Evolutionary conservation across 331 rosid species (phyloP), one percentile per base, ranked within the genome.

Genomic region (Acacia pycnantha): DNA sequence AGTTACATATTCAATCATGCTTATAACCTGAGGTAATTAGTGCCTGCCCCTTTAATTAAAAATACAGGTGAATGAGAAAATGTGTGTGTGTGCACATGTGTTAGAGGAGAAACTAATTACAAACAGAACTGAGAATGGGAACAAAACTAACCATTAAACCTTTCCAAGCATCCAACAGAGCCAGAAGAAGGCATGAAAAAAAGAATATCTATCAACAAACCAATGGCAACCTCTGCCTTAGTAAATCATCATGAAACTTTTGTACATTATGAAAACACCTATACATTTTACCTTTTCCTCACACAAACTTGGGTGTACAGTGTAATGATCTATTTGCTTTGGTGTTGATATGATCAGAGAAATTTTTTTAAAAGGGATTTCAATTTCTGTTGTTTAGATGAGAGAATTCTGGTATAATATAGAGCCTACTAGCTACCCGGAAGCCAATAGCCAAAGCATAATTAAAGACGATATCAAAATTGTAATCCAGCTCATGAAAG

Each of bases 391-490:
- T 6, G 29, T 24, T 29, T 56, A 43, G 40, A 74, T 24, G 22
- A 27, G 41, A 29, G 41, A 64, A 27, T 2, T 14, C n/a, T 14
- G 76, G 79, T 12, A 22, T 48, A 73, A 27, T 67, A 67, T 77
- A 27, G 62, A 73, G 58, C 48, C 37, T 18, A 75, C 89, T 93
- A 91, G 79, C 89, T 93, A 91, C 56, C 91, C 91, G 11, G 90
- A 86, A 67, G 95, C 59, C 95, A 91, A 84, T 29, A 93, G 85
- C 97, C 98, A 93, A 69, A 95, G 93, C 97, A 95, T 95, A 35
- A 91, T 89, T 33, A 95, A 87, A 62, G 95, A 90, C 40, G 98
- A 95, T 40, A 88, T 81, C 4, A 93, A 86, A 69, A 85, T 82
- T 9, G 97, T 87, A 79, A 95, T 76, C 98, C 98, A 95, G 83